These are phyloP conservation scores for Tuber indicum DNA, from an alignment of 495 filamentous ascomycete genomes.

Conservation along the genomic window DNA sequence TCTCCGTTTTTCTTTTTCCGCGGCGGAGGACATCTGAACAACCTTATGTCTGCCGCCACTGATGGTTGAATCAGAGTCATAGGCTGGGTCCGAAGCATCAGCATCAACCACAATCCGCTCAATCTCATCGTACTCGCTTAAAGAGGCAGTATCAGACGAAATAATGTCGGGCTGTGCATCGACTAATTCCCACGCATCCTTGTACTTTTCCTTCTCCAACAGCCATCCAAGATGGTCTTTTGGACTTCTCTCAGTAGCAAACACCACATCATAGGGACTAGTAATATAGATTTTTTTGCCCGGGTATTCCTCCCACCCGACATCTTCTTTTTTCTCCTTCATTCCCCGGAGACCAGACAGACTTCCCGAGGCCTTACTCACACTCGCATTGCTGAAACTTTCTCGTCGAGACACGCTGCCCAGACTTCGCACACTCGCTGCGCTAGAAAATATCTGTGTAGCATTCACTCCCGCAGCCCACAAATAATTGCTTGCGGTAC, in stretches of 20 bases:
- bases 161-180: constrained; percentile 75
- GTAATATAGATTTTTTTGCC: constrained; percentile 93
- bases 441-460: constrained; percentile 74
- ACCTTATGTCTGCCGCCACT: constrained; percentile 35
- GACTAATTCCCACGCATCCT: constrained; percentile 79
- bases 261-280: constrained; percentile 88
- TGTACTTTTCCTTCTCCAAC: constrained; percentile 66
- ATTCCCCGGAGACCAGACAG: constrained; percentile 15
- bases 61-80: constrained; percentile 52
- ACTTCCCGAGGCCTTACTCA: constrained; percentile 34
- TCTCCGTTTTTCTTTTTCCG: constrained; percentile 81
- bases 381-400: constrained; percentile 46
- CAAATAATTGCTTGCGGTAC: constrained; percentile 53
- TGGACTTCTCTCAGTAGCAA: constrained; percentile 77
- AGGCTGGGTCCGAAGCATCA: constrained; percentile 58
- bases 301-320: constrained; percentile 46
- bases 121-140: constrained; percentile 39
- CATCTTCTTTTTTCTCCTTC: constrained; percentile 32
- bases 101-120: constrained; percentile 29
- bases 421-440: constrained; percentile 70
- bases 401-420: constrained; percentile 56
- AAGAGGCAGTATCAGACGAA: constrained; percentile 17
- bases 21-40: constrained; percentile 51
- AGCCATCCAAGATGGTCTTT: constrained; percentile 81
- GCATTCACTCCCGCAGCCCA: constrained; percentile 83